Evolutionary conservation across 2,329 filamentous ascomycete genomes (phyloP).

Genomic region (Pseudopithomyces maydicus): DNA sequence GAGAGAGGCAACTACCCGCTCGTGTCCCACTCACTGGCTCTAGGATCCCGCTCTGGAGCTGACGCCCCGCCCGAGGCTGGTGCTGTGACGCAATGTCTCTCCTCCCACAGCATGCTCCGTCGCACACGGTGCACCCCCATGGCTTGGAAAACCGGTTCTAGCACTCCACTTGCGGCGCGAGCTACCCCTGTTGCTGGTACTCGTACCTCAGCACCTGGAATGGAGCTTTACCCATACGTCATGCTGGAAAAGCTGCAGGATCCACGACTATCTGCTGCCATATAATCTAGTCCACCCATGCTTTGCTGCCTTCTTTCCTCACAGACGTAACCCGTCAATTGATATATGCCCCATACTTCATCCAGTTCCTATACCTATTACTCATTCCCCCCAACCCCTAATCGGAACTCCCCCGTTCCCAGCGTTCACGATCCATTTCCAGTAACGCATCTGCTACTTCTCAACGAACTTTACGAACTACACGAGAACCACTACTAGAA

Average conservation of each 20-base stretch:
- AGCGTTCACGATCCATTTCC: constrained; percentile 47
- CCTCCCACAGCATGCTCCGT: constrained; percentile 28
- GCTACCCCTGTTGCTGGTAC: constrained; percentile 34
- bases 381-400: constrained; percentile 57
- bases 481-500: constrained; percentile 36
- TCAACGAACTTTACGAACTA: constrained; percentile 36
- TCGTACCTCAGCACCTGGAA: constrained; percentile 20
- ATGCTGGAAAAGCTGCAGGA: constrained; percentile 29
- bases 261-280: constrained; percentile 26
- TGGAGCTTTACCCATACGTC: constrained; percentile 35
- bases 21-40: constrained; percentile 33
- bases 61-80: constrained; percentile 40
- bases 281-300: constrained; percentile 34
- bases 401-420: constrained; percentile 46
- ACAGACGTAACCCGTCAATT: constrained; percentile 43
- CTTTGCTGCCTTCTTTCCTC: constrained; percentile 21
- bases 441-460: constrained; percentile 40
- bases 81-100: constrained; percentile 43
- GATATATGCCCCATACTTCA: constrained; percentile 56
- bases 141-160: constrained; percentile 46
- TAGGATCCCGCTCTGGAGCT: constrained; percentile 28
- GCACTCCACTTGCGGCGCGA: constrained; percentile 37
- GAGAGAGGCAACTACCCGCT: constrained; percentile 26
- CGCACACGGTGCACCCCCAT: constrained; percentile 27
- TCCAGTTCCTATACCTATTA: constrained; percentile 57